Evolutionary conservation across 192 early-diverging fungal genomes (phyloP), one percentile per base, ranked within the genome.

Genomic region (Coemansia javaensis): DNA sequence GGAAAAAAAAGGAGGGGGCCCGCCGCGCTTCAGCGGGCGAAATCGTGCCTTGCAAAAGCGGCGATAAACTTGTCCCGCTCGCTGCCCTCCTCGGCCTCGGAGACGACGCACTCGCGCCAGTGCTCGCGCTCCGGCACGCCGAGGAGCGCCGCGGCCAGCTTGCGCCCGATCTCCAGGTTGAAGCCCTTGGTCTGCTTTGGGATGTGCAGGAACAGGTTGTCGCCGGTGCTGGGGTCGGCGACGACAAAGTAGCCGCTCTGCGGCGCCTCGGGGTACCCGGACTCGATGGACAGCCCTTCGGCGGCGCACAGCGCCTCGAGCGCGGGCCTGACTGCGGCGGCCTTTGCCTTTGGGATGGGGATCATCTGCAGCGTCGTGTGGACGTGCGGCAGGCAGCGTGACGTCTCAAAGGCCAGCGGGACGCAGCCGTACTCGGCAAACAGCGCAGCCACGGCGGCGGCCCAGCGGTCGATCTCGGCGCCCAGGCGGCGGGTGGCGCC

Each of bases 131-230:
- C 79, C 13, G 88, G 85, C 1, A 50, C 56, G 0, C 71, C 86
- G 25, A 94, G 52, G 6, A 87, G 60, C 8, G 68, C 67, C 0
- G 90, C 85, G 35, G 91, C 57, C 0, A 87, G 75, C 31, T 60
- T 69, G 57, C 91, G 72, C 57, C 88, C 89, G 64, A 89, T 86
- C 55, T 93, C 86, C 4, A 86, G 44, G 52, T 93, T 87, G 50
- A 91, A 85, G 33, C 67, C 28, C 47, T 56, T 49, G 18, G 53
- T 61, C 24, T 50, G 52, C 20, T 43, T 42, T 5, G 47, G 52
- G 14, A 72, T 72, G 30, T 50, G 53, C 8, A 72, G 33, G 38
- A 47, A 60, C 18, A 65, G 44, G 18, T 33, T 41, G 40, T 51
- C 39, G 38, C 33, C 38, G 23, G 9, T 22, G 16, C 24, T 37